Base-by-base conservation (phyloP, 768 basidiomycete species). In the Leucosporidium yakuticum region DNA sequence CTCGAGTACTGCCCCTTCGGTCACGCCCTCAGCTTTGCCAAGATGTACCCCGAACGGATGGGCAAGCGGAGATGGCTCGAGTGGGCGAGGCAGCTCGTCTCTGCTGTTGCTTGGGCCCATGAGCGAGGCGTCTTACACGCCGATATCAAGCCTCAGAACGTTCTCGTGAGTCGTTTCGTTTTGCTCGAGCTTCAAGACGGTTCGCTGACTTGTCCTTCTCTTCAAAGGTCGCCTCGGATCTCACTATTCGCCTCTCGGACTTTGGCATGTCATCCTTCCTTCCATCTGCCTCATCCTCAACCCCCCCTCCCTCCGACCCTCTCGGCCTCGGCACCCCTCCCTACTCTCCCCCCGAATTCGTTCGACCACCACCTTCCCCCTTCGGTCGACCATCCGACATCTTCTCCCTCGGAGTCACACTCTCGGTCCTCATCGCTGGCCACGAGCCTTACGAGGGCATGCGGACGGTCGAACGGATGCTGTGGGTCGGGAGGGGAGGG, bases 131-230 rank as follows among this genome's bases (percentile, higher is more conserved):
- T 82, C 39, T 65, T 81, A 20, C 81, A 81, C 71, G 80, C 77
- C 19, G 81, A 82, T 73, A 70, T 82, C 71, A 82, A 82, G 71
- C 79, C 79, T 7, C 79, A 79, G 32, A 80, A 81, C 61, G 69
- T 80, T 29, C 73, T 76, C 55, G 74, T 76, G 15, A 47, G 68
- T 77, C 21, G 53, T 67, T 48, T 63, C n/a, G 54, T 67, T 48
- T 63, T 55, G 17, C 20, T 27, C 55, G 21, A 6, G 21, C 7
- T 23, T 15, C 8, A n/a, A 21, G 31, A 21, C 21, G 32, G 8
- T 20, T 0, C 3, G 27, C 19, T 34, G 21, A 29, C 21, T 55
- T 20, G 47, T 69, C 21, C 11, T 23, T 39, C 14, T 3, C 15
- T 12, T 32, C 36, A 14, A 60, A 74, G 71, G 70, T 80, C 31